A percentile compares a stretch with the other conserved stretches of the same genome.
phyloP scores from a whole-genome alignment of 2,329 filamentous ascomycete species.

The Emydomyces testavorans region DNA sequence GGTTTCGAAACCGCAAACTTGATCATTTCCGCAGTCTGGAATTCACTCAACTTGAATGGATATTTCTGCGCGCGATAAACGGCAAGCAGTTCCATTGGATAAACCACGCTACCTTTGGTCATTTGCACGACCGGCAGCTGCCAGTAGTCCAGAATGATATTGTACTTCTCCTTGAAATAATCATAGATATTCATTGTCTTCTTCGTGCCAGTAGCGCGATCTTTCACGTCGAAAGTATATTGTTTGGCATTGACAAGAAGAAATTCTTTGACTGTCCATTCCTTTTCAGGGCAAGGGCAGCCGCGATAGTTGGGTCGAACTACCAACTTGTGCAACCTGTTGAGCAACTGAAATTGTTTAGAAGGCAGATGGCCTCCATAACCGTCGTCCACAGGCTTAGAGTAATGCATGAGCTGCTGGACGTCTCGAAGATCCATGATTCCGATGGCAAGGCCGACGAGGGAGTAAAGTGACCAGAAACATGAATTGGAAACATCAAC shows the following conservation, averaged over 20 bases:
- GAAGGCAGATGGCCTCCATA: slow-evolving; percentile 21
- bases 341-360: slow-evolving; percentile 21
- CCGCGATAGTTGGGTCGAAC: slow-evolving; percentile 30
- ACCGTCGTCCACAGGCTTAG: slow-evolving; percentile 20
- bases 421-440: slow-evolving; percentile 25
- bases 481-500: slow-evolving; percentile 84
- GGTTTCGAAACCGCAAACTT: slow-evolving; percentile 80
- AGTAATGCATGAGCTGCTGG: slow-evolving; percentile 22
- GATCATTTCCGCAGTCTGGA: slow-evolving; percentile 75
- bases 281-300: slow-evolving; percentile 26
- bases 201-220: slow-evolving; percentile 29
- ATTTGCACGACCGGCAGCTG: slow-evolving; percentile 48
- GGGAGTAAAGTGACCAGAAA: slow-evolving; percentile 56
- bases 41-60: slow-evolving; percentile 46
- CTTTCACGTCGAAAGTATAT: slow-evolving; percentile 34
- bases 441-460: slow-evolving; percentile 28
- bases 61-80: slow-evolving; percentile 48
- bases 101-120: slow-evolving; percentile 43
- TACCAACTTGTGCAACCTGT: slow-evolving; percentile 28
- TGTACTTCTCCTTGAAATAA: slow-evolving; percentile 46
- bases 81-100: slow-evolving; percentile 47
- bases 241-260: slow-evolving; percentile 33
- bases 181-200: slow-evolving; percentile 48
- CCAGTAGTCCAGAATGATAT: slow-evolving; percentile 34
- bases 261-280: slow-evolving; percentile 44